Evolutionary conservation across 495 filamentous ascomycete species (phyloP), one percentile per base, ranked within the genome.

Genomic region (Aspergillus nanangensis): DNA sequence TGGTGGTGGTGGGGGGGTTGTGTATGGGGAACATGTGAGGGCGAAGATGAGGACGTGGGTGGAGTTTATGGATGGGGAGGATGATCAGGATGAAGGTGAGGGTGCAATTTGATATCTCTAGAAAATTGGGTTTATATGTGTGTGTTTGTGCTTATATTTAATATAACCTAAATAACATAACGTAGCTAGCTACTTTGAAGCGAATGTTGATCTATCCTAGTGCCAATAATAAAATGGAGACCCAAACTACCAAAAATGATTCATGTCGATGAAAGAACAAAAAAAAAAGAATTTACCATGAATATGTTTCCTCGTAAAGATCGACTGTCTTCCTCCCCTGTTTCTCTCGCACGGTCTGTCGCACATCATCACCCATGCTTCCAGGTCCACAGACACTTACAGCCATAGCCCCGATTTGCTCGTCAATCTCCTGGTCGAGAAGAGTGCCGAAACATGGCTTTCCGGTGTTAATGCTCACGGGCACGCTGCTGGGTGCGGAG

Each of bases 41-140:
- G 54, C 58, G 47, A 74, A 74, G 58, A 74, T 74, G 71, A 61
- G 62, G 38, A 67, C 56, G 17, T 75, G 69, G 66, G 65, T 75
- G 15, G 71, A 75, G 50, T 75, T 52, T 31, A 48, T 52, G 36
- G 41, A 47, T 35, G 41, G 43, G 23, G 49, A 51, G 18, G 32
- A n/a, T n/a, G n/a, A n/a, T n/a, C n/a, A n/a, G n/a, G n/a, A n/a
- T n/a, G n/a, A n/a, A n/a, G n/a, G n/a, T n/a, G n/a, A n/a, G n/a
- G n/a, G n/a, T n/a, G n/a, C n/a, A n/a, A n/a, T n/a, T n/a, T n/a
- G n/a, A 42, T 60, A n/a, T n/a, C n/a, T n/a, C n/a, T n/a, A n/a
- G n/a, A n/a, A n/a, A n/a, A n/a, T n/a, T n/a, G n/a, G n/a, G n/a
- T n/a, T n/a, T n/a, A n/a, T n/a, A n/a, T n/a, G n/a, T n/a, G n/a